Percentiles rank a stretch among this genome's conserved stretches.
Conservation (phyloP, 2,329 filamentous ascomycete genomes). For the Botrytis byssoidea region DNA sequence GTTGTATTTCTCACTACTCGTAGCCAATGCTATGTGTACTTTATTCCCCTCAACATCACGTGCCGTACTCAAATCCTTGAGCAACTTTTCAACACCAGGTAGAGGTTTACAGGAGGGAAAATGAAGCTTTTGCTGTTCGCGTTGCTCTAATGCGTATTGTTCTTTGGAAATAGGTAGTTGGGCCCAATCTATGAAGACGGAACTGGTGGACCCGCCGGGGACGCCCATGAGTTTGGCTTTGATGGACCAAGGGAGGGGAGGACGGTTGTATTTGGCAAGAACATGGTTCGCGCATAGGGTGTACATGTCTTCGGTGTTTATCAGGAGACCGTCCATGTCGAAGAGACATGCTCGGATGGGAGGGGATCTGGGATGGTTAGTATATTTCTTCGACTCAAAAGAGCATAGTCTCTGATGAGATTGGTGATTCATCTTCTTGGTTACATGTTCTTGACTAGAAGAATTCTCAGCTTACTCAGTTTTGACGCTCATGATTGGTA, state of each 20-base stretch:
- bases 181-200: slow-evolving; percentile 78
- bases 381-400: background rate
- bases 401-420: no score
- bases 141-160: slow-evolving; percentile 61
- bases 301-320: slow-evolving; percentile 93
- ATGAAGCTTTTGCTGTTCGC: slow-evolving; percentile 63
- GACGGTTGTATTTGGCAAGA: slow-evolving; percentile 70
- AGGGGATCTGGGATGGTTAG: slow-evolving; percentile 58
- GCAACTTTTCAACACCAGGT: slow-evolving; percentile 71
- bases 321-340: slow-evolving; percentile 98
- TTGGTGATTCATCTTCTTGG: background rate
- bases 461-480: background rate
- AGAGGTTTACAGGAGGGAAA: slow-evolving; percentile 77
- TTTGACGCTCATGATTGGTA: background rate
- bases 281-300: slow-evolving; percentile 80
- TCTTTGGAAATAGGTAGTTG: slow-evolving; percentile 73
- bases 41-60: slow-evolving; percentile 15
- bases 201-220: slow-evolving; percentile 44
- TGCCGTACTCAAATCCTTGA: slow-evolving; percentile 52
- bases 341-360: slow-evolving; percentile 89
- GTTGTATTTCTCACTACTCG: slow-evolving; percentile 1
- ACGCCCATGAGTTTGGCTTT: slow-evolving; percentile 71
- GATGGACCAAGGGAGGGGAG: slow-evolving; percentile 83
- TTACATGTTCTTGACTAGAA: no score
- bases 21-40: slow-evolving; percentile 1